phyloP scores from a whole-genome alignment of 139 green algal species.

The Chlorella sp. region DNA sequence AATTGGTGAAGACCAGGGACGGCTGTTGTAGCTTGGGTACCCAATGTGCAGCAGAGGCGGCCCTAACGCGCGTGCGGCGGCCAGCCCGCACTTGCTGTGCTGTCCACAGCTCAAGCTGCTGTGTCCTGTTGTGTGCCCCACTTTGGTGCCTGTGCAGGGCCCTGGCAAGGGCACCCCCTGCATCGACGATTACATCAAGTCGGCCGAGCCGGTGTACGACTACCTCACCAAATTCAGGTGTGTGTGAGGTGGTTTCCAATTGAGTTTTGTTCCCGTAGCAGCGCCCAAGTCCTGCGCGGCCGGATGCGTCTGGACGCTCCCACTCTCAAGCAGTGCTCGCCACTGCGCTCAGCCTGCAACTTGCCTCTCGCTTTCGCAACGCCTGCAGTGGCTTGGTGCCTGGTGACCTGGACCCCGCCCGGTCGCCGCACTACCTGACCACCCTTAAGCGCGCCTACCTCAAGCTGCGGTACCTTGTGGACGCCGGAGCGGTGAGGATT shows the following conservation, averaged over 20 bases:
- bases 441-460: slow-evolving; percentile 86
- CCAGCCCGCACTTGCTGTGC: no score
- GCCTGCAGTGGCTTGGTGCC: slow-evolving; percentile 64
- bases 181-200: slow-evolving; percentile 95
- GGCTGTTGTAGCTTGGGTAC: no score
- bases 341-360: neutral
- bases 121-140: no score
- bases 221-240: slow-evolving; percentile 90
- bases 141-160: slow-evolving; percentile 48
- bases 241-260: neutral
- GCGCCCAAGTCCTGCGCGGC: no score
- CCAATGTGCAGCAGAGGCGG: no score
- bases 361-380: neutral
- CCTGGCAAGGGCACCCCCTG: slow-evolving; percentile 54
- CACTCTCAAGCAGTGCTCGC: neutral
- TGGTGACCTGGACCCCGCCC: slow-evolving; percentile 81
- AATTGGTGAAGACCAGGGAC: no score
- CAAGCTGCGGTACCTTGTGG: slow-evolving; percentile 92
- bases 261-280: no score
- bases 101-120: no score
- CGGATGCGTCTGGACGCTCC: neutral
- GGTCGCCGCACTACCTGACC: slow-evolving; percentile 82
- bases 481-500: slow-evolving; percentile 69
- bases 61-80: no score
- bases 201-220: slow-evolving; percentile 91